Evolutionary conservation across 1,284 basidiomycete species (phyloP), one percentile per base, ranked within the genome.

Genomic region (Ustilago curta): DNA sequence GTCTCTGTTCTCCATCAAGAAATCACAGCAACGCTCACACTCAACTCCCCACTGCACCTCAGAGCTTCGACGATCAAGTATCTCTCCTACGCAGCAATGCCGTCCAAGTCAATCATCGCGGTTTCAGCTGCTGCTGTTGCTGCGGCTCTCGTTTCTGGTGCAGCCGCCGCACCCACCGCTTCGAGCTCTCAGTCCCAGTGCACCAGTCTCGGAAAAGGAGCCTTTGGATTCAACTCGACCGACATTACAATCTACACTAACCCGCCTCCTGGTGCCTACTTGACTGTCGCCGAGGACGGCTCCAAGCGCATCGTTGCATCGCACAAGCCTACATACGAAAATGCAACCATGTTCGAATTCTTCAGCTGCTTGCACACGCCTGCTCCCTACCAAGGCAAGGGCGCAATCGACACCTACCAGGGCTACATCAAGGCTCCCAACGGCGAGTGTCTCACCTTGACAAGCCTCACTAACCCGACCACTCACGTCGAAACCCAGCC

Each of bases 211-310:
- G 60, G 60, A 7, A 63, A 56, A 12, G 60, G 60, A 14, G 48
- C 60, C 2, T 29, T 63, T 18, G 60, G 60, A 2, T 63, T n/a
- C 48, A 63, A 63, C 60, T 56, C 60, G 31, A 39, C 48, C 6
- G 14, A 11, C 42, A 57, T 63, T 25, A 4, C 14, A 4, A n/a
- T 62, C 31, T 62, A 62, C 54, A 21, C 40, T 0, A 45, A 27
- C 21, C 12, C n/a, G 3, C 52, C 53, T 16, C 53, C 60, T 14
- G 47, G 23, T 8, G 12, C 7, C 29, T 63, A 63, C 29, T 31
- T 63, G 37, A 29, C 29, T 2, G n/a, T 51, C 32, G 32, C 47
- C 25, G 8, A n/a, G 7, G 12, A 35, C 21, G 19, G 45, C 18
- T 19, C 50, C 32, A 32, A 52, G 1, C 47, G 25, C 12, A 19